phyloP scores from a whole-genome alignment of 805 yeast species.

The Sporopachydermia lactativora region DNA sequence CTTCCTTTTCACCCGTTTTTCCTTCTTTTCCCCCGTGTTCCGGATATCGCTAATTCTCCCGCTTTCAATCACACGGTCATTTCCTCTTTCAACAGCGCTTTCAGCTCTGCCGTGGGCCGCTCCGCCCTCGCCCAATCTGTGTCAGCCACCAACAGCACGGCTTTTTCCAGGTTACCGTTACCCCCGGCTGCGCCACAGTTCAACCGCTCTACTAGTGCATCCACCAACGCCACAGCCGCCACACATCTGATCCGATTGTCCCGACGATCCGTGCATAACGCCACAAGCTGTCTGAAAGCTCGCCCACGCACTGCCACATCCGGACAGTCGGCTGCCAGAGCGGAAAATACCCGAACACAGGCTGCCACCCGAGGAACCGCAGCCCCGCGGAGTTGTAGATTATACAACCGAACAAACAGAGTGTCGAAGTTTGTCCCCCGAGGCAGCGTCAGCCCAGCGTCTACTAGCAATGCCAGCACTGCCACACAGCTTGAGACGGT shows the following conservation, averaged over 20 bases:
- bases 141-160: neutral
- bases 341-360: neutral
- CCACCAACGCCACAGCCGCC: constrained; percentile 1
- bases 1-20: neutral
- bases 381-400: constrained; percentile 1
- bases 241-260: neutral
- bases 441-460: constrained; percentile 1
- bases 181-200: constrained; percentile 1
- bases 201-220: neutral
- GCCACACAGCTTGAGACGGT: neutral
- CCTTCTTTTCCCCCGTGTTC: neutral
- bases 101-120: neutral
- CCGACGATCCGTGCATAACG: neutral
- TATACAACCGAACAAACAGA: neutral
- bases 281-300: neutral
- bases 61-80: neutral
- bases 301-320: neutral
- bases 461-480: neutral
- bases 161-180: neutral
- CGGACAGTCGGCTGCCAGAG: neutral
- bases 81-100: neutral
- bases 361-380: neutral
- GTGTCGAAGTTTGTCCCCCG: neutral
- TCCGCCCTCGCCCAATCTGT: constrained; percentile 2
- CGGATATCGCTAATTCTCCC: neutral